Evolutionary conservation across 108 stramenopile species (phyloP), one percentile per base, ranked within the genome.

Genomic region (Parietichytrium sp.): DNA sequence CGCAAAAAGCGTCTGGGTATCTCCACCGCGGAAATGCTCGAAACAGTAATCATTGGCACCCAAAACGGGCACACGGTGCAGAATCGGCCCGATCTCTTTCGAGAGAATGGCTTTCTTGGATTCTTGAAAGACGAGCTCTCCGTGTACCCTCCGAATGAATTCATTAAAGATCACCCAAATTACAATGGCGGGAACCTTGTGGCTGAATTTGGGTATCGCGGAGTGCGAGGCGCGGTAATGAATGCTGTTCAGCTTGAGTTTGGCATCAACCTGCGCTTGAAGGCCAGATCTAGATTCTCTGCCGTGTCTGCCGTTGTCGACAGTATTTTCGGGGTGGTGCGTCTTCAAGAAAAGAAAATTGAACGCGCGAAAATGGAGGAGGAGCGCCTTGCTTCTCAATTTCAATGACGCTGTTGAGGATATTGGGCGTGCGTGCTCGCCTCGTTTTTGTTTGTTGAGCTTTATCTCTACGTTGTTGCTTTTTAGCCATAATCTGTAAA

Each of bases 141-240:
- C 10, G 42, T 72, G 42, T 72, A 72, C 2, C 61, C 61, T 10
- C 61, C 61, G 10, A 72, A 27, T 42, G 45, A 72, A 13, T 33
- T n/a, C 1, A 42, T 72, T 6, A 12, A 33, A 27, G 61, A 72
- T 42, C 61, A 72, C 42, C 6, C 38, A 6, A 33, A 45, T 6
- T 72, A 72, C 2, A 72, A 72, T 72, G 61, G 61, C n/a, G 61
- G 61, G 10, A 33, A 72, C 45, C 38, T 33, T 20, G 61, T 72
- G 20, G 61, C 61, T n/a, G 61, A 72, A 38, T 72, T 45, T 27
- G 36, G 61, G 15, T 31, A 23, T 7, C 36, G 45, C 42, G 45
- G 45, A 10, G 45, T 42, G 33, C n/a, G n/a, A n/a, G n/a, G n/a
- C n/a, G 61, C 38, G 7, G 61, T 45, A 27, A 42, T 72, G 33